A percentile compares a stretch with the other conserved stretches of the same genome.
Evolutionary conservation across 139 green algal genomes (phyloP).

Genomic region (Penium margaritaceum): DNA sequence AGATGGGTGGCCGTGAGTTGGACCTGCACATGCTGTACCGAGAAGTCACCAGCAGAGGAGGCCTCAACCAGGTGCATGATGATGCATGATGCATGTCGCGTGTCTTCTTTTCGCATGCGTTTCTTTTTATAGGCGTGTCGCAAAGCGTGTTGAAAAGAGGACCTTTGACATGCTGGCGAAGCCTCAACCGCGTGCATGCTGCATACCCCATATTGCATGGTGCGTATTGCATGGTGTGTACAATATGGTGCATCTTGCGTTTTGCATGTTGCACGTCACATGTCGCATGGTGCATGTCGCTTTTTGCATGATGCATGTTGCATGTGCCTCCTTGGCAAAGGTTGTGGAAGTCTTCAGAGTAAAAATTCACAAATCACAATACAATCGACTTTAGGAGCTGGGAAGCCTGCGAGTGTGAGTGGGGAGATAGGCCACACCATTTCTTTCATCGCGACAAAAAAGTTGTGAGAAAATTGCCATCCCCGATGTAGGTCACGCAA

Average conservation of each 20-base stretch:
- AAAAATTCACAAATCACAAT: no score
- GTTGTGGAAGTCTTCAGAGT: neutral
- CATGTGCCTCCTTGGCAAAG: no score
- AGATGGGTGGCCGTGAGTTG: constrained; percentile 41
- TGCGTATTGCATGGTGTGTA: no score
- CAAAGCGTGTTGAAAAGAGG: neutral
- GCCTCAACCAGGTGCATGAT: constrained; percentile 34
- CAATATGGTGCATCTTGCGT: no score
- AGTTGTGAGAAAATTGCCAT: neutral
- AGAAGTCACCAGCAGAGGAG: constrained; percentile 31
- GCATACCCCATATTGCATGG: no score
- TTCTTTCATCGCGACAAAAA: no score
- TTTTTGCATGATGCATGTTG: no score
- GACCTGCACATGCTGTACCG: constrained; percentile 41
- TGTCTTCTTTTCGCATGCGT: neutral
- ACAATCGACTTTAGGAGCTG: constrained; percentile 1
- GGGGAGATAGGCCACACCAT: no score
- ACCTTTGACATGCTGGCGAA: neutral
- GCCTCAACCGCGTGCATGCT: neutral
- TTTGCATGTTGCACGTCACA: no score
- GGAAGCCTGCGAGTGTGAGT: no score
- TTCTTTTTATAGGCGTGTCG: no score
- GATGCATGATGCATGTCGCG: neutral
- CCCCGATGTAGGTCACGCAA: constrained; percentile 10
- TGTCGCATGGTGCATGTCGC: no score